A percentile compares a stretch with the other conserved stretches of the same genome.
Conservation (phyloP, 179 eudicot genomes). For the Beta lomatogona region DNA sequence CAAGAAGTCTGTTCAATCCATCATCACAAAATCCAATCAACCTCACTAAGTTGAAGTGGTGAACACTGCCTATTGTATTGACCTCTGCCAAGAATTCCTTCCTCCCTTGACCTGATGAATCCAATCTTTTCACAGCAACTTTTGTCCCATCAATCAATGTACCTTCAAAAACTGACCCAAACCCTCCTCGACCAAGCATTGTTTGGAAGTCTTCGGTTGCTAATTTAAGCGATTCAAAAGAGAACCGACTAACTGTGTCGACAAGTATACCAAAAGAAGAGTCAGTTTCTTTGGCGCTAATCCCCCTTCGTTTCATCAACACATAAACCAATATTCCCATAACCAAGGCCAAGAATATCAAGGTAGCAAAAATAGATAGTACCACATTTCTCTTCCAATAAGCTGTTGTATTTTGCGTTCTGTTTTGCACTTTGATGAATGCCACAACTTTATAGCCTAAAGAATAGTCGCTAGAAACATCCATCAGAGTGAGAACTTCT, state of each 20-base stretch:
- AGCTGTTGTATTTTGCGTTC: neutral
- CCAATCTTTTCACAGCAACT: conserved; percentile 12
- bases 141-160: conserved; percentile 10
- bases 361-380: neutral
- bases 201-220: conserved; percentile 13
- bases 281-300: neutral
- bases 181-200: conserved; percentile 12
- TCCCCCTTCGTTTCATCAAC: neutral
- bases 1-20: conserved; percentile 10
- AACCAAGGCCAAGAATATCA: too few species aligned
- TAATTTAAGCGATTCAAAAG: neutral
- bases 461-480: neutral
- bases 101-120: conserved; percentile 8
- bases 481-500: neutral
- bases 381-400: neutral
- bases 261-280: neutral
- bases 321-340: neutral
- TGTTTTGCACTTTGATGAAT: conserved; percentile 12
- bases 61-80: conserved; percentile 14
- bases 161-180: conserved; percentile 14
- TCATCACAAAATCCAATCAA: conserved; percentile 15
- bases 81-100: conserved; percentile 22
- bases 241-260: neutral
- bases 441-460: neutral
- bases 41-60: conserved; percentile 14